These are phyloP conservation scores for Lentinula sp. DNA, from an alignment of 768 basidiomycete species.

Conservation along the genomic window DNA sequence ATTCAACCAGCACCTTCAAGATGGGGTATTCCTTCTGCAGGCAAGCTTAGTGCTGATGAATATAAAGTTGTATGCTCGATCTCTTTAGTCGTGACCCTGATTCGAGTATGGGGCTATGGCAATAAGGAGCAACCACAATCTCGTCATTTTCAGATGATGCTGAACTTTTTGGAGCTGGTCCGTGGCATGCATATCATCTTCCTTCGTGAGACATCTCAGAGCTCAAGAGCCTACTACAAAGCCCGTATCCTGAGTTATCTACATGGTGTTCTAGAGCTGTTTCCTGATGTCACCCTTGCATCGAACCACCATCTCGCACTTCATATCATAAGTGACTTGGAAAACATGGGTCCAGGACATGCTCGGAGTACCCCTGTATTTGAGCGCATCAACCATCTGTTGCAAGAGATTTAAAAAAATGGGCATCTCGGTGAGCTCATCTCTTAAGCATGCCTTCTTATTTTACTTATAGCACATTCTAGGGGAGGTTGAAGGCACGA, in stretches of 20 bases:
- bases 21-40: slow-evolving; percentile 16
- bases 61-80: slow-evolving; percentile 25
- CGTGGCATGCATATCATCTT: slow-evolving; percentile 16
- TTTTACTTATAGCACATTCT: neutral
- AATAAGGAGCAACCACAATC: slow-evolving; percentile 2
- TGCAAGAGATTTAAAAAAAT: slow-evolving; percentile 20
- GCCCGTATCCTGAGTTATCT: slow-evolving; percentile 16
- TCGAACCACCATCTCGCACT: slow-evolving; percentile 18
- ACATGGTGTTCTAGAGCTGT: slow-evolving; percentile 8
- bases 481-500: slow-evolving; percentile 14
- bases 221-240: slow-evolving; percentile 16
- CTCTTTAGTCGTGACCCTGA: slow-evolving; percentile 26
- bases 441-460: neutral
- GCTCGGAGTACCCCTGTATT: slow-evolving; percentile 21
- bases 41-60: slow-evolving; percentile 28
- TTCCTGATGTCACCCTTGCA: slow-evolving; percentile 11
- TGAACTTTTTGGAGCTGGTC: slow-evolving; percentile 24
- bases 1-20: slow-evolving; percentile 13
- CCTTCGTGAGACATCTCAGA: slow-evolving; percentile 12
- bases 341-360: slow-evolving; percentile 20
- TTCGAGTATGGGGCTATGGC: slow-evolving; percentile 24
- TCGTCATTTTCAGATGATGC: slow-evolving; percentile 15
- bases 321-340: slow-evolving; percentile 16
- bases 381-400: slow-evolving; percentile 20
- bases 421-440: slow-evolving; percentile 11